Evolutionary conservation across 306 rosid species (phyloP).

Genomic region (Hippophae rhamnoides): DNA sequence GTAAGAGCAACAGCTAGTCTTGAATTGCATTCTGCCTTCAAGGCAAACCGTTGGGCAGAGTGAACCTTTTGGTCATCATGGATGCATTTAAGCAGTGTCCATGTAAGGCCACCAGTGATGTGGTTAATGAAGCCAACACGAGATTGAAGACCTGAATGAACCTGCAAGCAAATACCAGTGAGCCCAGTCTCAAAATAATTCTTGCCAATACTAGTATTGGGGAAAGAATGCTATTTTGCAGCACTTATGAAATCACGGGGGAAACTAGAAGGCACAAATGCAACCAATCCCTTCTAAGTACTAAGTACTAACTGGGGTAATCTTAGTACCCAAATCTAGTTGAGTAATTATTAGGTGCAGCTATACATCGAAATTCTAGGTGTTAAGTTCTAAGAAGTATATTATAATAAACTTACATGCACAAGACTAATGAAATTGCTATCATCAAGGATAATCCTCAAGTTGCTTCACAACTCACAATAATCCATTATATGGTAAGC

Average conservation of each 20-base stretch:
- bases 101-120: constrained; percentile 50
- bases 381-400: no score
- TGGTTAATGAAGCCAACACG: constrained; percentile 59
- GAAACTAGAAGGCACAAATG: constrained; percentile 6
- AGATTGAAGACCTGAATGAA: constrained; percentile 69
- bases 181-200: constrained; percentile 14
- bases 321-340: no score
- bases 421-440: no score
- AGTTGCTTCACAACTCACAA: no score
- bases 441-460: no score
- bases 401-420: no score
- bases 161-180: constrained; percentile 37
- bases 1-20: constrained; percentile 90
- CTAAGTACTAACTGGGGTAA: no score
- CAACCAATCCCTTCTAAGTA: no score
- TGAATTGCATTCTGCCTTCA: constrained; percentile 89
- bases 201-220: constrained; percentile 2
- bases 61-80: constrained; percentile 77
- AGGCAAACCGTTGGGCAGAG: constrained; percentile 81
- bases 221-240: constrained; percentile 7
- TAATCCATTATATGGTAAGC: no score
- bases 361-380: no score
- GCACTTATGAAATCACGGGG: constrained; percentile 5
- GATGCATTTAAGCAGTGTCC: constrained; percentile 83
- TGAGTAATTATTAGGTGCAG: no score